Evolutionary conservation across 495 filamentous ascomycete genomes (phyloP), one percentile per base, ranked within the genome.

Genomic region (Staphylotrichum tortipilum): DNA sequence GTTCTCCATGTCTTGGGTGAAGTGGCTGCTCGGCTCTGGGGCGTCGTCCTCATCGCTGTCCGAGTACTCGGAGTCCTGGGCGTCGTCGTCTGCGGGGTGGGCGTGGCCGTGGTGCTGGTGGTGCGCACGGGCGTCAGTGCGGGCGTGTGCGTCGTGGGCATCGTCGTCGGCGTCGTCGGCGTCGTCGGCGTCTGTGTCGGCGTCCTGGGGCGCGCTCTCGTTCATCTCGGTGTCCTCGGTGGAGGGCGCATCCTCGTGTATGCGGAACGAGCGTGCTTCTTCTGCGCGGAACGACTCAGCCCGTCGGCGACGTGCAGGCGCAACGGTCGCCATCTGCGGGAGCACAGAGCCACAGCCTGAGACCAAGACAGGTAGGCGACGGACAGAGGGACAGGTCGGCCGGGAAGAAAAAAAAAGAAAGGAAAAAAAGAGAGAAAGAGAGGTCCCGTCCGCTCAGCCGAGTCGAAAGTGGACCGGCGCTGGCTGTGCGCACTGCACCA

Each of bases 1-100:
- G 52, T 78, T 85, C 24, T 75, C 78, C 81, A 99, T 97, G 61
- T 99, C 92, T 31, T 89, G 81, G 37, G 74, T 77, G 34, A 94
- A 84, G 4, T 70, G 74, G 22, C 81, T 95, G 86, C 22, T 92
- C 86, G 17, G 89, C 72, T n/a, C n/a, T n/a, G n/a, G n/a, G 31
- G 79, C 74, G 50, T 85, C 79, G 17, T 83, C 80, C 3, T 82
- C 79, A 0, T 75, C 75, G 29, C 67, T 69, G 7, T 73, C 72
- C 15, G 71, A 66, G 23, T 67, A 66, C 28, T 75, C 64, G 3
- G 76, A 75, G 33, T 78, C 65, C n/a, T 70, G 72, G 15, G 65
- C 65, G 4, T 70, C 68, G 4, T 69, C 67, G 1, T 71, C 70
- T n/a, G 66, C 61, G 63, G 66, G 68, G 18, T 56, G 60, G 35